These are phyloP conservation scores for Lithospermum erythrorhizon DNA, from an alignment of 257 asterid species.

Conservation along the genomic window DNA sequence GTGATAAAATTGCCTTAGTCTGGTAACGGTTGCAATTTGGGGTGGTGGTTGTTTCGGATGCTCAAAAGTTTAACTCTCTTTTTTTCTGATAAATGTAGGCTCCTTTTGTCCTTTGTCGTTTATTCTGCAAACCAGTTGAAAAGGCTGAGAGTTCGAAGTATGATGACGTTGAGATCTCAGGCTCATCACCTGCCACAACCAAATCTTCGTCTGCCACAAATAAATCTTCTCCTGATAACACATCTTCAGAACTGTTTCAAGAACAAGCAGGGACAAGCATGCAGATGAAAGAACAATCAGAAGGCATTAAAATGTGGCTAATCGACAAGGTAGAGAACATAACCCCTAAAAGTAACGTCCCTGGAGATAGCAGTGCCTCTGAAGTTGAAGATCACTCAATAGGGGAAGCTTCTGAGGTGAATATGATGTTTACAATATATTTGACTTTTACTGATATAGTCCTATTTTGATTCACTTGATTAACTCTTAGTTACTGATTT, in stretches of 20 bases:
- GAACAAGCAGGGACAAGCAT: slow-evolving; percentile 26
- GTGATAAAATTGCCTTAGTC: background rate
- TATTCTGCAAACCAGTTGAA: slow-evolving; percentile 53
- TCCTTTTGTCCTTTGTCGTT: slow-evolving; percentile 63
- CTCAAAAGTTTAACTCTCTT: background rate
- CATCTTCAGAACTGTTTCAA: slow-evolving; percentile 35
- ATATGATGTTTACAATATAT: slow-evolving; percentile 9
- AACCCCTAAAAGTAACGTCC: slow-evolving; percentile 19
- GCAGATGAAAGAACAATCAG: slow-evolving; percentile 25
- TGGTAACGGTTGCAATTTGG: background rate
- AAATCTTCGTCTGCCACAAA: slow-evolving; percentile 36
- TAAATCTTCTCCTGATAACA: slow-evolving; percentile 51
- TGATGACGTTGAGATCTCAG: slow-evolving; percentile 32
- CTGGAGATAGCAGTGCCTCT: slow-evolving; percentile 28
- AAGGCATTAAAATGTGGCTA: slow-evolving; percentile 25
- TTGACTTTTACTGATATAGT: background rate
- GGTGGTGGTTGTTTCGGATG: background rate
- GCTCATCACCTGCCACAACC: slow-evolving; percentile 30
- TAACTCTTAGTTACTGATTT: slow-evolving; percentile 6
- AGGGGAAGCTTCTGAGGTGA: slow-evolving; percentile 21
- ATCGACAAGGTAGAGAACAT: slow-evolving; percentile 18
- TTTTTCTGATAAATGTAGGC: slow-evolving; percentile 24
- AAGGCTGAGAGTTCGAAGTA: slow-evolving; percentile 27
- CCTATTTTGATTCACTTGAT: slow-evolving; percentile 2
- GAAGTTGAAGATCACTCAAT: slow-evolving; percentile 28